Base-by-base conservation (phyloP, 768 basidiomycete genomes). In the Boletus rubropictus region DNA sequence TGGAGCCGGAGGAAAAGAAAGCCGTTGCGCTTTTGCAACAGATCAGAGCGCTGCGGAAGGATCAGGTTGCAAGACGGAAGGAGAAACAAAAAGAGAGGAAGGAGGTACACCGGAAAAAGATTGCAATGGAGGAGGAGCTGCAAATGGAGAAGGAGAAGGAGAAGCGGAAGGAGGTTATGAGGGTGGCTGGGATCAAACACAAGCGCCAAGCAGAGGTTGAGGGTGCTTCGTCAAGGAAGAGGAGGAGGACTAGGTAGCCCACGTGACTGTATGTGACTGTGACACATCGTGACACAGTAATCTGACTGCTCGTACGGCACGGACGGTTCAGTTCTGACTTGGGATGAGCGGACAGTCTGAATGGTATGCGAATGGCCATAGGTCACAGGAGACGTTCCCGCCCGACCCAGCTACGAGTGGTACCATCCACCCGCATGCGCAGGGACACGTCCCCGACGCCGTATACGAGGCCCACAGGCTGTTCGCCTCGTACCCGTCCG, bases 1-100 rank as follows among this genome's bases (percentile, higher is more conserved):
- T 98, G 76, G 89, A 95, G 60, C 89, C 90, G 1, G 92, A 95
- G 63, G 96, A 98, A 73, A 91, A 86, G 75, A 86, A 82, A 63
- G 94, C 96, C 0, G 71, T 97, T 17, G 85, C 89, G 32, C 69
- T 98, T 32, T 63, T 99, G 63, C 95, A 98, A 65, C 94, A 98
- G 73, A 91, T 97, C 53, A 81, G 87, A 39, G 89, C 93, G 6
- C 66, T 99, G 57, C 72, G 90, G 49, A 97, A 93, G 68, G 93
- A 94, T 59, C 89, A 95, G 69, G 76, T 90, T 2, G 71, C 64
- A 35, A 73, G 82, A 59, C 71, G 94, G 60, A 83, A 79, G 58
- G 89, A 84, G 65, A 96, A 93, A 74, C 89, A 98, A 70, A 76
- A 72, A n/a, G 88, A 85, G 71, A 76, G 83, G 67, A 79, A 79